Conservation (phyloP, 345 rosid species). For the Citrus hindsii region DNA sequence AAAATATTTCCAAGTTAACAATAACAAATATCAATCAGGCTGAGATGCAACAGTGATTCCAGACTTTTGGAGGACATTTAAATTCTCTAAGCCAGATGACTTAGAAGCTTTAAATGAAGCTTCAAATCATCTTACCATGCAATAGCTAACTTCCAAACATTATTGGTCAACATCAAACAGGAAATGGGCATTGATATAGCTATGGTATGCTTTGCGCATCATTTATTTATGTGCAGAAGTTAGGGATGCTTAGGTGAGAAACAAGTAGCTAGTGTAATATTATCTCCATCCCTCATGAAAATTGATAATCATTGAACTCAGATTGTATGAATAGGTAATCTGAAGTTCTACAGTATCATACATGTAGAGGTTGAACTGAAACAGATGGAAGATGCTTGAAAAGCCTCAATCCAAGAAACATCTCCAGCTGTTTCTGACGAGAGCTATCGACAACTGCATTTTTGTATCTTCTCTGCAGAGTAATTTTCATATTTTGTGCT, state of each 20-base stretch:
- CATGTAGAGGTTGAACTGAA: slow-evolving; percentile 80
- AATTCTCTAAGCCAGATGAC: background rate
- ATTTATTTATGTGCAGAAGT: background rate
- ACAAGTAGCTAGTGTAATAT: background rate
- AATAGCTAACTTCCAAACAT: background rate
- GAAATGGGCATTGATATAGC: background rate
- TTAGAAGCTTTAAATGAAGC: background rate
- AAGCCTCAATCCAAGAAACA: slow-evolving; percentile 92
- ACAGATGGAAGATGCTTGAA: slow-evolving; percentile 95
- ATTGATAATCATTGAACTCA: background rate
- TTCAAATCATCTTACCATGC: background rate
- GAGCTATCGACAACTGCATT: slow-evolving; percentile 91
- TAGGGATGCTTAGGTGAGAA: background rate
- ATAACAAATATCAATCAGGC: background rate
- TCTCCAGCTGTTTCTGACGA: slow-evolving; percentile 95
- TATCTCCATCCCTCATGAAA: background rate
- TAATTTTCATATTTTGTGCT: slow-evolving; percentile 90
- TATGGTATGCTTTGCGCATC: background rate
- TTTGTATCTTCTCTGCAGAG: slow-evolving; percentile 87
- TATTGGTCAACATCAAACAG: background rate
- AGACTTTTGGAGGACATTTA: background rate
- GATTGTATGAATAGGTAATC: background rate
- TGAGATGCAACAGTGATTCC: background rate
- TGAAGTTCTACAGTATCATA: slow-evolving; percentile 30
- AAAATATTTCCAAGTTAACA: background rate